phyloP scores from a whole-genome alignment of 306 rosid species.

The Geum urbanum region DNA sequence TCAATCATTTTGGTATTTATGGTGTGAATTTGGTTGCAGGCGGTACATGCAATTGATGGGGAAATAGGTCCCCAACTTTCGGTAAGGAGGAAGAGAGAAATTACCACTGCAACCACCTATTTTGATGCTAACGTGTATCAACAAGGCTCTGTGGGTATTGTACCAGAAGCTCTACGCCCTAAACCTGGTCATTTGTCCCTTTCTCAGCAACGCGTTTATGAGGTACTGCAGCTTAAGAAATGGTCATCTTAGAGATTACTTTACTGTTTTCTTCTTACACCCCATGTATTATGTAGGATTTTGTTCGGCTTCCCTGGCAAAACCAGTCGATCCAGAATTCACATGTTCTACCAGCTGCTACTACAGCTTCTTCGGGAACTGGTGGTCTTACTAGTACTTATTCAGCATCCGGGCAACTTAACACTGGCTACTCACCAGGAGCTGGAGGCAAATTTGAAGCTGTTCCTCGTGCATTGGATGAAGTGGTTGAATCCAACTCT shows the following conservation, averaged over 20 bases:
- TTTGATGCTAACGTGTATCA: slow-evolving; percentile 72
- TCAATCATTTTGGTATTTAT: background rate
- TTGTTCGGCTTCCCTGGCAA: slow-evolving; percentile 98
- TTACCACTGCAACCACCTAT: slow-evolving; percentile 66
- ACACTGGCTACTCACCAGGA: slow-evolving; percentile 53
- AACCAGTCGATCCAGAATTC: slow-evolving; percentile 74
- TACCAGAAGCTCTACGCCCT: slow-evolving; percentile 94
- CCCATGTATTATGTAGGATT: slow-evolving; percentile 52
- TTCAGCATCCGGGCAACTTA: slow-evolving; percentile 56
- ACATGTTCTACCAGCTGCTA: slow-evolving; percentile 57
- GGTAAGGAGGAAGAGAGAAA: slow-evolving; percentile 85
- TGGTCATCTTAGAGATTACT: background rate
- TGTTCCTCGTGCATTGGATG: slow-evolving; percentile 68
- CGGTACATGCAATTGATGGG: slow-evolving; percentile 74
- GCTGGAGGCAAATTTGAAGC: slow-evolving; percentile 60
- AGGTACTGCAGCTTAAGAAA: slow-evolving; percentile 37
- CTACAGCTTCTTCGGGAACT: slow-evolving; percentile 46
- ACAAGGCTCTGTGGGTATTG: slow-evolving; percentile 85
- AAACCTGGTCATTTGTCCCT: slow-evolving; percentile 89
- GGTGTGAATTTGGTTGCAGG: slow-evolving; percentile 37
- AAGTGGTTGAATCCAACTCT: slow-evolving; percentile 53
- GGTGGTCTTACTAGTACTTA: slow-evolving; percentile 53
- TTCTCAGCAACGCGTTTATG: slow-evolving; percentile 93
- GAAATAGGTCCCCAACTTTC: slow-evolving; percentile 85
- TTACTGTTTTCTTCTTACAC: slow-evolving; percentile 4